Percentiles rank a stretch among this genome's conserved stretches.
These are phyloP conservation scores for Lithohypha guttulata DNA, from an alignment of 2,329 filamentous ascomycete species.

Conservation along the genomic window DNA sequence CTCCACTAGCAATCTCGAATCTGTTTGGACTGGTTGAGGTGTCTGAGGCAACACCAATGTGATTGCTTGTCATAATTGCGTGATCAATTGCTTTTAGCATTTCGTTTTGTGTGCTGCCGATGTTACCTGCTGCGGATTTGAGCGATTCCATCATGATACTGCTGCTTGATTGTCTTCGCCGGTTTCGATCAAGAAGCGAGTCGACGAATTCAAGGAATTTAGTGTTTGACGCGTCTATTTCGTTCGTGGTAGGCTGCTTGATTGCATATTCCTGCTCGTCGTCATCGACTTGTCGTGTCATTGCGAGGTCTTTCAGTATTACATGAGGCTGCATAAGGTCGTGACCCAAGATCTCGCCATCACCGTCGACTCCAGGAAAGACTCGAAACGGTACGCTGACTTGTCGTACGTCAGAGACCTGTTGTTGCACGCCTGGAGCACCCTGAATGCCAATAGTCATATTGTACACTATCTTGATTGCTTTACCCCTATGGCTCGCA, in stretches of 20 bases:
- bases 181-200: conserved; percentile 17
- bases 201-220: conserved; percentile 27
- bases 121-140: conserved; percentile 27
- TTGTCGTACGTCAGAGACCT: conserved; percentile 72
- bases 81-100: conserved; percentile 83
- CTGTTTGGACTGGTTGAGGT: conserved; percentile 77
- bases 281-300: conserved; percentile 44
- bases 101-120: conserved; percentile 35
- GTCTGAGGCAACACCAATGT: conserved; percentile 39
- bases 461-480: conserved; percentile 85
- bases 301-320: conserved; percentile 71
- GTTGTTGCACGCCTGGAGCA: conserved; percentile 55
- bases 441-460: conserved; percentile 86
- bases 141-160: conserved; percentile 13
- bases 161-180: conserved; percentile 20
- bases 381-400: conserved; percentile 89
- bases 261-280: conserved; percentile 32
- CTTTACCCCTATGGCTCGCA: conserved; percentile 79
- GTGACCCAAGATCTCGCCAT: conserved; percentile 81
- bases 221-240: conserved; percentile 57
- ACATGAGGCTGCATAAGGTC: conserved; percentile 93
- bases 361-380: conserved; percentile 78
- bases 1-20: conserved; percentile 88
- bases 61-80: conserved; percentile 73
- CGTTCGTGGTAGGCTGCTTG: conserved; percentile 33